phyloP scores from a whole-genome alignment of 306 rosid genomes.

The Hylodesmum podocarpum region DNA sequence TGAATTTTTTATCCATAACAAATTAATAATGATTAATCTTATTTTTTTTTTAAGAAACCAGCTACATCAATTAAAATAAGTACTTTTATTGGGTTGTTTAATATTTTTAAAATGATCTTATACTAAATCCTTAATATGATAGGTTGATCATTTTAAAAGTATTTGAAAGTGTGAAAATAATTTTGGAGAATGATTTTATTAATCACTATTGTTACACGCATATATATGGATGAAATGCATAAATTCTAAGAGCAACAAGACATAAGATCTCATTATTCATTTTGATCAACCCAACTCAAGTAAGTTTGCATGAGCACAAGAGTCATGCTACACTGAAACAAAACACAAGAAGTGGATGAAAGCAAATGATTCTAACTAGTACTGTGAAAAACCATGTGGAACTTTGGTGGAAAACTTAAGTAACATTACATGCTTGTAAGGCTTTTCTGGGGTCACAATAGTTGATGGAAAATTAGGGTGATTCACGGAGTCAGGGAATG shows the following conservation, averaged over 20 bases:
- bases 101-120: too few species aligned
- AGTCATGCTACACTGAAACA: neutral
- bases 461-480: conserved; percentile 85
- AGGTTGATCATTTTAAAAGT: too few species aligned
- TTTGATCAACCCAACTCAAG: neutral
- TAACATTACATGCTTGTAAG: conserved; percentile 68
- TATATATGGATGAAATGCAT: too few species aligned
- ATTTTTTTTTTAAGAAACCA: too few species aligned
- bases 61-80: too few species aligned
- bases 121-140: too few species aligned
- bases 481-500: conserved; percentile 81
- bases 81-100: too few species aligned
- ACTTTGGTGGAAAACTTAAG: conserved; percentile 55
- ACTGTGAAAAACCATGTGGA: conserved; percentile 8
- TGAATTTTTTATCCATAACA: too few species aligned
- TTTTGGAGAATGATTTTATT: conserved; percentile 26
- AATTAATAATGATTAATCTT: too few species aligned
- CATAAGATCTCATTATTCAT: neutral
- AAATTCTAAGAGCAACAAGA: neutral
- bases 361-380: neutral
- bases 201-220: neutral
- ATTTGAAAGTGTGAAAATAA: too few species aligned
- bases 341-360: neutral
- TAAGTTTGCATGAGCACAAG: neutral
- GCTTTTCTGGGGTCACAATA: conserved; percentile 58